Percentiles rank a stretch among this genome's conserved stretches.
phyloP scores from a whole-genome alignment of 2,329 filamentous ascomycete genomes.

The Diaporthe sp. region DNA sequence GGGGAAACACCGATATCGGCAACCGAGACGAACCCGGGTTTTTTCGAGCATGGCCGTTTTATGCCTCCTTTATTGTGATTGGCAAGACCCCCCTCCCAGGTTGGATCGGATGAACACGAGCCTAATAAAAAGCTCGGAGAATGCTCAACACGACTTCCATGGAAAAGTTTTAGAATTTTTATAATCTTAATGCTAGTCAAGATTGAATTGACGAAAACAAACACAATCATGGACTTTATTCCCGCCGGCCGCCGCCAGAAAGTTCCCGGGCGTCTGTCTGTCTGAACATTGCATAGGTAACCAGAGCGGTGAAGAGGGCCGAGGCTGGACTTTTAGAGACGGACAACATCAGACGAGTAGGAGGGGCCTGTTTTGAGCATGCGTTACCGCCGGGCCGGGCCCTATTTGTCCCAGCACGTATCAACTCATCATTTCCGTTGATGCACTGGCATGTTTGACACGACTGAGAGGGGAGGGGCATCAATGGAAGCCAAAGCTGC shows the following conservation, averaged over 20 bases:
- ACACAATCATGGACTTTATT: background rate
- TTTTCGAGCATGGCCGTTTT: background rate
- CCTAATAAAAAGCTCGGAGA: background rate
- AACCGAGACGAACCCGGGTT: background rate
- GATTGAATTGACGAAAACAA: background rate
- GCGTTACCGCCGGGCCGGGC: background rate
- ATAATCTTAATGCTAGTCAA: conserved; percentile 17
- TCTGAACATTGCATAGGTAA: background rate
- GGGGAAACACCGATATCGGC: background rate
- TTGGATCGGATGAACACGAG: background rate
- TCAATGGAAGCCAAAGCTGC: background rate
- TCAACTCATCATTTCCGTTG: background rate
- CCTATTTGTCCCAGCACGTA: background rate
- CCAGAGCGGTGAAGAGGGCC: background rate
- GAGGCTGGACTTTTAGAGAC: background rate
- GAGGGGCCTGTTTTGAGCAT: background rate
- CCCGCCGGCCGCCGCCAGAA: background rate
- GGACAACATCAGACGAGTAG: background rate
- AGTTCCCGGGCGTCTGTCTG: background rate
- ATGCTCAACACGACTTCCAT: background rate
- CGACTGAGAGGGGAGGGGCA: background rate
- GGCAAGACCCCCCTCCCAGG: background rate
- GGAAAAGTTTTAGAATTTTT: background rate
- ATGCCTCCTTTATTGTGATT: background rate
- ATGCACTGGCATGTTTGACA: background rate